These are phyloP conservation scores for Alternaria panax DNA, from an alignment of 2,329 filamentous ascomycete genomes.

Conservation along the genomic window DNA sequence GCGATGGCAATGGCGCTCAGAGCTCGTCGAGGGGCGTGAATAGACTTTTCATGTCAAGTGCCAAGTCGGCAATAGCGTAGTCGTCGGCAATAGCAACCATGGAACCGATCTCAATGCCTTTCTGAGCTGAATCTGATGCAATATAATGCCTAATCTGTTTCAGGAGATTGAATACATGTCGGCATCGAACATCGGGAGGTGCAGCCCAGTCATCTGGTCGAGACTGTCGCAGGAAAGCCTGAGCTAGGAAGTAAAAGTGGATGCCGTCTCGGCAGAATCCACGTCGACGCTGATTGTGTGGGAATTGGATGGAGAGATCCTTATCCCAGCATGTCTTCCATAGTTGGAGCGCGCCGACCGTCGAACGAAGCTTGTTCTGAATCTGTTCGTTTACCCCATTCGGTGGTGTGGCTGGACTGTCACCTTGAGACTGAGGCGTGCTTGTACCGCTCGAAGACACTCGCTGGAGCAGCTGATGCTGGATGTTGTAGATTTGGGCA, in stretches of 20 bases:
- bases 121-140: conserved; percentile 67
- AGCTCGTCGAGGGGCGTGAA: conserved; percentile 65
- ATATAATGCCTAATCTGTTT: conserved; percentile 69
- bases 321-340: conserved; percentile 77
- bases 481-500: conserved; percentile 65
- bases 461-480: conserved; percentile 52
- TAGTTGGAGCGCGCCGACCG: conserved; percentile 67
- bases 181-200: conserved; percentile 66
- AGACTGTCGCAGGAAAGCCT: conserved; percentile 68
- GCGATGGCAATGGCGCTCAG: neutral
- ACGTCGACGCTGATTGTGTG: conserved; percentile 65
- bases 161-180: conserved; percentile 66
- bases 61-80: conserved; percentile 69
- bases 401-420: conserved; percentile 55
- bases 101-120: conserved; percentile 72
- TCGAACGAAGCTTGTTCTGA: conserved; percentile 58
- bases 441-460: conserved; percentile 56
- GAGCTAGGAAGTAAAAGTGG: conserved; percentile 77
- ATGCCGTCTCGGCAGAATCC: conserved; percentile 76
- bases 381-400: conserved; percentile 54
- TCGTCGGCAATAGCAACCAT: conserved; percentile 72
- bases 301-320: conserved; percentile 74
- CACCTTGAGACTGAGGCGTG: conserved; percentile 66
- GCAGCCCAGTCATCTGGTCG: conserved; percentile 62
- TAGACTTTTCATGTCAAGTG: conserved; percentile 74